Evolutionary conservation across 139 green algal species (phyloP), one percentile per base, ranked within the genome.

Genomic region (Pseudopediastrum boryanum): DNA sequence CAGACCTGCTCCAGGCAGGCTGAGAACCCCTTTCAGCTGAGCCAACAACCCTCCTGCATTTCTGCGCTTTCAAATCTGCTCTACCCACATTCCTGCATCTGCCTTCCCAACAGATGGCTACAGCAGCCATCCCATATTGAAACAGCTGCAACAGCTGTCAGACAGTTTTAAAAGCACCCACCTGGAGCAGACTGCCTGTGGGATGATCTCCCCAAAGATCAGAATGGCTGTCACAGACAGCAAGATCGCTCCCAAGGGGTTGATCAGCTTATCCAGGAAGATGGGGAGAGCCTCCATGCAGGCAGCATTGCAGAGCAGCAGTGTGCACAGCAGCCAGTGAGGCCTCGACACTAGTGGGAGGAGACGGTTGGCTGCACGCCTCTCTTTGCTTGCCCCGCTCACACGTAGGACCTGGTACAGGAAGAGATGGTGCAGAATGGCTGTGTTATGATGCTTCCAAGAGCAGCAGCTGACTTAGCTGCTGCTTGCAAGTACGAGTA

Each of bases 181-280:
- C 81, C 87, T 84, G 0, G 92, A 91, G 88, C 95, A 98, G 1
- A 94, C 42, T 0, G 93, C 89, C 74, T 96, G 92, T 3, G 93
- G 93, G 13, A 93, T 85, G 63, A 96, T 93, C 86, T 98, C 93
- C 1, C 95, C 95, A 80, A 98, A 96, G 1, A 98, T 78, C 1
- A 97, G 85, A 27, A 95, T 85, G 4, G 83, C 82, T 0, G 79
- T 85, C 13, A 94, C 83, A 23, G 83, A 91, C 36, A 95, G 43
- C 2, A 95, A 38, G 23, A 97, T 85, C 29, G 93, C 92, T 1
- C 85, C 88, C 7, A 90, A 35, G 0, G 89, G 89, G 70, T 94
- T 83, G 9, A 89, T 79, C 62, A 97, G 81, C 2, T 83, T 67
- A 69, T 96, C 86, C 46, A 96, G 77, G 58, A 96, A 94, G 25